These are phyloP conservation scores for Ceratocystis smalleyi DNA, from an alignment of 2,329 filamentous ascomycete species.

Conservation along the genomic window DNA sequence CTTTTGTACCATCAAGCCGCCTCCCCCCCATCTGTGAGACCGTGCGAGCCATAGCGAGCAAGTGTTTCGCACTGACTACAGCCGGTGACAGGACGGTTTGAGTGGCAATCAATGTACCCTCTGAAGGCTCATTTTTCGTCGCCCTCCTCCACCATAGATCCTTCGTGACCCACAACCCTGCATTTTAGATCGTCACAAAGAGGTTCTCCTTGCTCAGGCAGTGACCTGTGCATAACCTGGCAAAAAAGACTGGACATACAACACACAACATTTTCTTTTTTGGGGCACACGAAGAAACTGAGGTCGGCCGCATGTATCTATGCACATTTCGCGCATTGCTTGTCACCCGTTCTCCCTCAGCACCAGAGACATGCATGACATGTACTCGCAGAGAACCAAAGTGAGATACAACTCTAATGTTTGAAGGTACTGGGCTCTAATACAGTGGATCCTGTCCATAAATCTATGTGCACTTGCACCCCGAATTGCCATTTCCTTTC, in stretches of 20 bases:
- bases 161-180: neutral
- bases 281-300: neutral
- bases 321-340: neutral
- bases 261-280: no score
- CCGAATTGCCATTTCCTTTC: neutral
- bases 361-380: no score
- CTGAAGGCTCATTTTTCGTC: neutral
- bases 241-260: neutral
- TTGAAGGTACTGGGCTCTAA: no score
- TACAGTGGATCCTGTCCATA: no score
- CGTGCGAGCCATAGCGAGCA: neutral
- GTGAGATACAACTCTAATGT: no score
- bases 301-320: slow-evolving; percentile 1
- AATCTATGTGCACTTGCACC: neutral
- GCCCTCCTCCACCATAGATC: neutral
- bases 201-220: neutral
- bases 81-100: neutral
- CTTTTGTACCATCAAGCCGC: slow-evolving; percentile 2
- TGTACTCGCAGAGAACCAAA: no score
- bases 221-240: neutral
- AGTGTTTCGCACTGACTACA: slow-evolving; percentile 5
- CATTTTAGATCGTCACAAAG: neutral
- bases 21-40: slow-evolving; percentile 1
- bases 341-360: no score
- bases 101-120: slow-evolving; percentile 9